Conservation (phyloP, 2,329 filamentous ascomycete genomes). For the Alternaria dauci region DNA sequence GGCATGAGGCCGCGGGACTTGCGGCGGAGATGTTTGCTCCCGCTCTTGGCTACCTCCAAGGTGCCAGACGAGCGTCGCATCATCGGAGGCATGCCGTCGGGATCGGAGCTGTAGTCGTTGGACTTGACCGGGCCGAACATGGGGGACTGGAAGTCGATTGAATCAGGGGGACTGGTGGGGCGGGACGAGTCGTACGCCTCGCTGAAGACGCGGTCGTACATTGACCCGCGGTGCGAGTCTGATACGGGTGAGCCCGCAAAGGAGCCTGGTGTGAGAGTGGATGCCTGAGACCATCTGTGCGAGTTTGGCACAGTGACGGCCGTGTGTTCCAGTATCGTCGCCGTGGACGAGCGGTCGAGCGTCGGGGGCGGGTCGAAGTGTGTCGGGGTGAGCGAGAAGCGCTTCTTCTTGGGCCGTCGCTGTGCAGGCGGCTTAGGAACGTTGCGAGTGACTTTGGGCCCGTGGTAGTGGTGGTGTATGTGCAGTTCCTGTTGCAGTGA, state of each 20-base stretch:
- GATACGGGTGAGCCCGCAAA: constrained; percentile 83
- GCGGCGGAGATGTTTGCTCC: constrained; percentile 24
- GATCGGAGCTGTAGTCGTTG: constrained; percentile 31
- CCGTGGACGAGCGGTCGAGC: constrained; percentile 58
- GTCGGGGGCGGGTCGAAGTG: constrained; percentile 54
- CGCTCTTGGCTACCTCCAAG: constrained; percentile 11
- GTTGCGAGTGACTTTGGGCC: constrained; percentile 51
- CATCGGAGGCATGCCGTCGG: constrained; percentile 19
- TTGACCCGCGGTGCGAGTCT: constrained; percentile 70
- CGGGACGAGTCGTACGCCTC: constrained; percentile 71
- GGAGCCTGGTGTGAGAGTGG: constrained; percentile 72
- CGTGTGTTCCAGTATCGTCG: constrained; percentile 70
- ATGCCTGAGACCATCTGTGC: constrained; percentile 71
- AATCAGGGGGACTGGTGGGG: constrained; percentile 80
- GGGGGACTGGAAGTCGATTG: constrained; percentile 67
- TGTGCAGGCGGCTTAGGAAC: constrained; percentile 58
- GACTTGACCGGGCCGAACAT: constrained; percentile 60
- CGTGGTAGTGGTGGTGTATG: constrained; percentile 93
- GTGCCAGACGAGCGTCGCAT: constrained; percentile 10
- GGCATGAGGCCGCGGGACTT: constrained; percentile 43
- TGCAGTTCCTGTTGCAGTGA: constrained; percentile 70
- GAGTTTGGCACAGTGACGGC: constrained; percentile 65
- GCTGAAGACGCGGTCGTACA: constrained; percentile 78
- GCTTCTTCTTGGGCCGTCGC: constrained; percentile 74
- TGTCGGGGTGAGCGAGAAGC: constrained; percentile 68